Conservation (phyloP, 1,284 basidiomycete species). For the Microbotryum scabiosae region DNA sequence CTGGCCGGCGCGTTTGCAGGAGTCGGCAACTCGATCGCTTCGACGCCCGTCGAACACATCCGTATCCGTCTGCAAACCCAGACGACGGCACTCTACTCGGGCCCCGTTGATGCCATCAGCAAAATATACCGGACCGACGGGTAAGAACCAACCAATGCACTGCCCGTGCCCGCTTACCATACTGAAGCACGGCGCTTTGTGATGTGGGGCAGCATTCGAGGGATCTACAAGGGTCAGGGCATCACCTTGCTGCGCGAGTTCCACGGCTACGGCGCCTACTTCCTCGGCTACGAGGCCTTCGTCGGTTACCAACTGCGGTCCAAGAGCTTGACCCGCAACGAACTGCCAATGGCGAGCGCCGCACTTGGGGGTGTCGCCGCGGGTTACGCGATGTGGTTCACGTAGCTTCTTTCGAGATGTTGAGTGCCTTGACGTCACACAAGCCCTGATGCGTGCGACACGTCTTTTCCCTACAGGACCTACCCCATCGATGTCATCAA, state of each 20-base stretch:
- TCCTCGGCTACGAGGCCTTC: conserved; percentile 85
- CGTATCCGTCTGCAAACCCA: conserved; percentile 92
- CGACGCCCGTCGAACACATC: conserved; percentile 94
- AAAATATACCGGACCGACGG: conserved; percentile 70
- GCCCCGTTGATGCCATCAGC: conserved; percentile 73
- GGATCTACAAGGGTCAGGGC: conserved; percentile 87
- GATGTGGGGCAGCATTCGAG: conserved; percentile 46
- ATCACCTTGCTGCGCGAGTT: conserved; percentile 65
- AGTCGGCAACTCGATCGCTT: conserved; percentile 81
- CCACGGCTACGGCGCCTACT: conserved; percentile 53
- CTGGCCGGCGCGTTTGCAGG: conserved; percentile 74
- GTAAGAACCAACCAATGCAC: no score
- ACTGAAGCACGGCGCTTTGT: no score
- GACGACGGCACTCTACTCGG: conserved; percentile 55
- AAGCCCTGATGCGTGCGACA: conserved; percentile 4
- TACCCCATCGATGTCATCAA: conserved; percentile 95
- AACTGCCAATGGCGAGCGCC: conserved; percentile 66
- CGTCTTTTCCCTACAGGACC: conserved; percentile 47
- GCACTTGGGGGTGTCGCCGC: conserved; percentile 78
- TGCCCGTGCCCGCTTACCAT: no score
- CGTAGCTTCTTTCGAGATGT: conserved; percentile 6
- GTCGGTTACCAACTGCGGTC: conserved; percentile 71
- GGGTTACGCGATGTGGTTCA: conserved; percentile 62
- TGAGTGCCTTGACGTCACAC: conserved; percentile 21
- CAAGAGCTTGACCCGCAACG: conserved; percentile 51